phyloP scores from a whole-genome alignment of 768 basidiomycete species.

The Boletus pseudopeckii region DNA sequence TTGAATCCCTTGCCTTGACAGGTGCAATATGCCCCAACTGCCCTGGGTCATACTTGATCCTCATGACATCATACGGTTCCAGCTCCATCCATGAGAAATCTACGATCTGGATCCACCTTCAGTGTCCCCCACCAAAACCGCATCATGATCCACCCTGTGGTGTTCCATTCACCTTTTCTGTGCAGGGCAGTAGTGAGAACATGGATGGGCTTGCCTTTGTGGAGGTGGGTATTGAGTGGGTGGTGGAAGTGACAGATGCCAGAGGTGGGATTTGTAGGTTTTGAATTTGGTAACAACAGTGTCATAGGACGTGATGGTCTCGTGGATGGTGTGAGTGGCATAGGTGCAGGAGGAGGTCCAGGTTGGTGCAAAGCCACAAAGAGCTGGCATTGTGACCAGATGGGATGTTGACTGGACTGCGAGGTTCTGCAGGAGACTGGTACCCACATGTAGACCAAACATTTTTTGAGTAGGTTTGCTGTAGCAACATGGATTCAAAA shows the following conservation, averaged over 20 bases:
- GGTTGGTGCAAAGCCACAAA: conserved; percentile 8
- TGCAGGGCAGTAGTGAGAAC: conserved; percentile 78
- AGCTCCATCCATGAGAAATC: conserved; percentile 78
- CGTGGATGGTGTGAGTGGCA: conserved; percentile 32
- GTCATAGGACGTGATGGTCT: conserved; percentile 33
- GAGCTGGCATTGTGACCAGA: not conserved
- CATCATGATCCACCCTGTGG: conserved; percentile 79
- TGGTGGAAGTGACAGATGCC: conserved; percentile 82
- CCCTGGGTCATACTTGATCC: too few relatives aligned
- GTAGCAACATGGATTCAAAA: not conserved
- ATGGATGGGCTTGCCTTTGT: conserved; percentile 80
- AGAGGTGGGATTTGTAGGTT: conserved; percentile 84
- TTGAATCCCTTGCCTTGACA: too few relatives aligned
- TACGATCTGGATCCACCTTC: conserved; percentile 75
- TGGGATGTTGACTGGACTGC: conserved; percentile 1
- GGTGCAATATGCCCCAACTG: too few relatives aligned
- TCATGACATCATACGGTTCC: conserved; percentile 60
- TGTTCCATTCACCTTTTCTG: conserved; percentile 83
- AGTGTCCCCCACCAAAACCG: conserved; percentile 90
- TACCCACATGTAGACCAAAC: conserved; percentile 13
- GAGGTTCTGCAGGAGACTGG: conserved; percentile 6
- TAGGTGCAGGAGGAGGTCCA: conserved; percentile 25
- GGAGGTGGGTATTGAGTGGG: conserved; percentile 80
- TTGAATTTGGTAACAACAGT: conserved; percentile 63
- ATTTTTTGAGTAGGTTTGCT: not conserved